Evolutionary conservation across 2,329 filamentous ascomycete species (phyloP), one percentile per base, ranked within the genome.

Genomic region (Aspergillus niger): DNA sequence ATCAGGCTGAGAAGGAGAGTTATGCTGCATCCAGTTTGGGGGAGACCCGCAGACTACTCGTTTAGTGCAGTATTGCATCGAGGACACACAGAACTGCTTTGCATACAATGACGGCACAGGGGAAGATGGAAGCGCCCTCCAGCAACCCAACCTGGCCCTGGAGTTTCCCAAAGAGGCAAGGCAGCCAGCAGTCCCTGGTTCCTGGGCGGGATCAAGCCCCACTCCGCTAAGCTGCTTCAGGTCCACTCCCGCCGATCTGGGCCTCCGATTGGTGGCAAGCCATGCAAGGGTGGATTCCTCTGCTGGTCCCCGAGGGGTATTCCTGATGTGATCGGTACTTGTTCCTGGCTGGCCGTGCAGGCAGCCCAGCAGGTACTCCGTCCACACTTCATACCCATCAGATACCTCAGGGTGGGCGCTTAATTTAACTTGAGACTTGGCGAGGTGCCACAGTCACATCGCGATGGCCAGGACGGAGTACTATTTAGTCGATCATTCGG

Each of bases 401-500:
- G n/a, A 28, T 50, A 44, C 41, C 6, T 30, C 47, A 11, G 26
- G 28, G 26, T 32, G 47, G 26, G 8, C 47, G n/a, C 47, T 32
- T 50, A 30, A 50, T 32, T 50, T 13, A 44, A 13, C 13, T 28
- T 26, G 15, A n/a, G 47, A 28, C 47, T 30, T 15, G 47, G 26
- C 24, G 41, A 13, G 8, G 47, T 50, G 47, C 28, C 8, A 50
- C 47, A 13, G 47, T 50, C 15, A 50, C 47, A 30, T 50, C 47
- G 47, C n/a, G 20, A 11, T n/a, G 22, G 30, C 24, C 17, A 8
- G 32, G 15, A 30, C 28, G 28, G 3, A 30, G 28, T 8, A 30
- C 28, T 30, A 32, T 39, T 43, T 26, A 26, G 51, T 38, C 41
- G 38, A 55, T 55, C 53, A 55, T 32, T 44, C 26, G 53, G 53